Percentiles rank a stretch among this genome's conserved stretches.
Evolutionary conservation across 257 asterid genomes (phyloP).

Genomic region (Buddleja alternifolia): DNA sequence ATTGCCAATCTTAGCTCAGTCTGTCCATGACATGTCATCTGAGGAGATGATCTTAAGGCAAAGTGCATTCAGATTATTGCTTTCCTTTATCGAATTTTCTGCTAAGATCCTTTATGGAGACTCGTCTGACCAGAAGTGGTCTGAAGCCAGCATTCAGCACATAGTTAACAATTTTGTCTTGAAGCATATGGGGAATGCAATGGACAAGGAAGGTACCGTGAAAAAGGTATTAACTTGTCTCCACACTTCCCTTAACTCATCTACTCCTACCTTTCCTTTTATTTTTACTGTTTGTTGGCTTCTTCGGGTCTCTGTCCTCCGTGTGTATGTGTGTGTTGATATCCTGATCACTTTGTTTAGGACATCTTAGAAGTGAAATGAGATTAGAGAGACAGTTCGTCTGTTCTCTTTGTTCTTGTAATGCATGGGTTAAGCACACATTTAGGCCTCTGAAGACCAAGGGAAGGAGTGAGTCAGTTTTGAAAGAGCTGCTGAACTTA

Average conservation of each 20-base stretch:
- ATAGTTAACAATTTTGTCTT: conserved; percentile 58
- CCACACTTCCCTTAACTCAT: conserved; percentile 6
- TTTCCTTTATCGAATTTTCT: conserved; percentile 72
- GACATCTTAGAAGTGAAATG: conserved; percentile 14
- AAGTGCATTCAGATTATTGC: conserved; percentile 78
- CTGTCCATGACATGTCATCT: conserved; percentile 82
- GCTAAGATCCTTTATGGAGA: conserved; percentile 51
- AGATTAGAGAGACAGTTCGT: not conserved
- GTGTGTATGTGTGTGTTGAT: not conserved
- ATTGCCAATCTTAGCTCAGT: conserved; percentile 71
- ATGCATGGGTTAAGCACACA: conserved; percentile 1
- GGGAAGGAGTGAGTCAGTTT: not conserved
- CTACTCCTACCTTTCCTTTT: conserved; percentile 9
- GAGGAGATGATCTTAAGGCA: conserved; percentile 80
- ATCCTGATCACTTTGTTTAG: not conserved
- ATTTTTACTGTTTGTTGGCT: not conserved
- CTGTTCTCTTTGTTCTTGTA: not conserved
- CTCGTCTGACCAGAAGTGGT: conserved; percentile 47
- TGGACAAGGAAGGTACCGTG: conserved; percentile 68
- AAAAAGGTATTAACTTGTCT: conserved; percentile 60
- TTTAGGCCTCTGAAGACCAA: not conserved
- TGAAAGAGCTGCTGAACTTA: conserved; percentile 4
- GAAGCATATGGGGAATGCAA: conserved; percentile 89
- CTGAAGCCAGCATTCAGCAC: conserved; percentile 55
- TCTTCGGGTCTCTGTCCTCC: not conserved